Evolutionary conservation across 2,329 filamentous ascomycete genomes (phyloP).

Genomic region (Teratosphaeriaceae sp.): DNA sequence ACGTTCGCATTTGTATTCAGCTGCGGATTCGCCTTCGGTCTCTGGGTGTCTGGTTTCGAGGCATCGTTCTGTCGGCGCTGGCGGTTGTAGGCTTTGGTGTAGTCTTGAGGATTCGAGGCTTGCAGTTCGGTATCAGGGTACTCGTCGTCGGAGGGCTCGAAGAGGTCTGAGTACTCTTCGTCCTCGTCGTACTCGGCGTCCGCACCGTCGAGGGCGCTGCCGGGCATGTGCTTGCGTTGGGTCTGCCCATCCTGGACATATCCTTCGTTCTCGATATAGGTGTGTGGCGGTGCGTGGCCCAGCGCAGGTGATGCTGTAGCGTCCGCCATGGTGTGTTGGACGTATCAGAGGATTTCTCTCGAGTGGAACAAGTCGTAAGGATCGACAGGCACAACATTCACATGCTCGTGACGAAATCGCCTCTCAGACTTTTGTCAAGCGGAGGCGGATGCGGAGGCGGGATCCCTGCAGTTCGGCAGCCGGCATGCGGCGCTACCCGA

Average conservation of each 20-base stretch:
- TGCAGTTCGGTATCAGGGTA: slow-evolving; percentile 55
- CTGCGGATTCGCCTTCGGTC: slow-evolving; percentile 69
- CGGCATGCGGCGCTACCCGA: no score
- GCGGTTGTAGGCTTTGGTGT: slow-evolving; percentile 84
- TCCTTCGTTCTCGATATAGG: slow-evolving; percentile 27
- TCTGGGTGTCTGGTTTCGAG: slow-evolving; percentile 43
- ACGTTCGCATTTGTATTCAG: slow-evolving; percentile 72
- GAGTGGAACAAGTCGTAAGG: no score
- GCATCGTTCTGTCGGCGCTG: slow-evolving; percentile 61
- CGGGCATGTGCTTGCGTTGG: slow-evolving; percentile 19
- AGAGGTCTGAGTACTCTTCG: slow-evolving; percentile 58
- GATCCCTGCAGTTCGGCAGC: no score
- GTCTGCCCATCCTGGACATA: slow-evolving; percentile 19
- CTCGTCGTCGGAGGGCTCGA: slow-evolving; percentile 48
- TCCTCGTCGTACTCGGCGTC: slow-evolving; percentile 18
- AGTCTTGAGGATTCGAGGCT: slow-evolving; percentile 56
- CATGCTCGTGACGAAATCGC: no score
- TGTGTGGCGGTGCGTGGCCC: slow-evolving; percentile 21
- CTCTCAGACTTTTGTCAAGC: no score
- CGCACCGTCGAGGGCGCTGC: slow-evolving; percentile 17
- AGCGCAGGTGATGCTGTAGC: slow-evolving; percentile 15
- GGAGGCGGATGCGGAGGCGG: no score
- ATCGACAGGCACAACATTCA: no score
- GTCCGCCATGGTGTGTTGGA: slow-evolving; percentile 9
- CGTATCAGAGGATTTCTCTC: no score